These are phyloP conservation scores for Escovopsis sp. DNA, from an alignment of 2,329 filamentous ascomycete genomes.

Conservation along the genomic window DNA sequence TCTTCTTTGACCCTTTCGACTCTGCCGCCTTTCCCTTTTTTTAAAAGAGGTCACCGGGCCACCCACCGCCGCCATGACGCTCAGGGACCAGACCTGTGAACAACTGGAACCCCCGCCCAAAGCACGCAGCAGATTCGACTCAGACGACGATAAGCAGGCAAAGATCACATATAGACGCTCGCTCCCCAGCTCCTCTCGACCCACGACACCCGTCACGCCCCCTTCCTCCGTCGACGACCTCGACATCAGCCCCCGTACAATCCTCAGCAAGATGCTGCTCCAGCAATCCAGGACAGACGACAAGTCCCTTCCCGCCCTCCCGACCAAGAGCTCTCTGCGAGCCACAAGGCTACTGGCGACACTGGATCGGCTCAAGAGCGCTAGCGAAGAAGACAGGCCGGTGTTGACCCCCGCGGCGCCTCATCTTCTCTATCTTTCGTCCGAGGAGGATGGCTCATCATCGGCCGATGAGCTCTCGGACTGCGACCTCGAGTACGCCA, in stretches of 20 bases:
- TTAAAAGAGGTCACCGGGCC: too few relatives aligned
- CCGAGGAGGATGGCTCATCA: conserved; percentile 49
- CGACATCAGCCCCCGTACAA: conserved; percentile 2
- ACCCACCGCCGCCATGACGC: conserved; percentile 6
- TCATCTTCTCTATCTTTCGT: conserved; percentile 48
- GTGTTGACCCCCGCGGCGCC: conserved; percentile 27
- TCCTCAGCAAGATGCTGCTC: conserved; percentile 15
- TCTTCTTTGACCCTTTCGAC: neutral
- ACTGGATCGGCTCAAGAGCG: conserved; percentile 15
- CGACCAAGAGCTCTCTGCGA: conserved; percentile 33
- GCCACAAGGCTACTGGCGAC: conserved; percentile 25
- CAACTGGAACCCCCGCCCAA: conserved; percentile 1
- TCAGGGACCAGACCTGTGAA: conserved; percentile 5
- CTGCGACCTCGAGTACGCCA: conserved; percentile 35
- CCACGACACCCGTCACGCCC: conserved; percentile 2
- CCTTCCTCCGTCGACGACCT: conserved; percentile 3
- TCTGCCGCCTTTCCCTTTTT: neutral
- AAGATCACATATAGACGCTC: conserved; percentile 9
- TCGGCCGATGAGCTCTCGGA: conserved; percentile 45
- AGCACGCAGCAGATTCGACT: too few relatives aligned
- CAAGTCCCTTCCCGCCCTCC: conserved; percentile 27
- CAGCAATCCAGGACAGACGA: conserved; percentile 6
- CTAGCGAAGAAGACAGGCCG: conserved; percentile 15
- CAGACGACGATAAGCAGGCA: neutral
- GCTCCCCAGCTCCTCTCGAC: conserved; percentile 7